A percentile compares a stretch with the other conserved stretches of the same genome.
phyloP scores from a whole-genome alignment of 2,329 filamentous ascomycete species.

The Purpureocillium takamizusanense region DNA sequence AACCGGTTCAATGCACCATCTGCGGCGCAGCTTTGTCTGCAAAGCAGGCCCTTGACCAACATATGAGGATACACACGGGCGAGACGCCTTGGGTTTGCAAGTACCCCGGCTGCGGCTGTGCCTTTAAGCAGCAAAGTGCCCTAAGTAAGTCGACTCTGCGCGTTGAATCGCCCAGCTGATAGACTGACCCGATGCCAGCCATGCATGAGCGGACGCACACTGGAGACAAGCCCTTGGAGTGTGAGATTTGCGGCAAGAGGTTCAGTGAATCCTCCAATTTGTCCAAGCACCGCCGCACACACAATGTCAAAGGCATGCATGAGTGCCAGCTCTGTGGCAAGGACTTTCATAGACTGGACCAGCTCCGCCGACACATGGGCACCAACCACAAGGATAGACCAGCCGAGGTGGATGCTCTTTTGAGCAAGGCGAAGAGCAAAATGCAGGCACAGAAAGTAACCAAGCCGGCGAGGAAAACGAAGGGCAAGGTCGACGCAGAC shows the following conservation, averaged over 20 bases:
- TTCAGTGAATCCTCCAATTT: slow-evolving; percentile 60
- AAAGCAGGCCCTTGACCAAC: slow-evolving; percentile 58
- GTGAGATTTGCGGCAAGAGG: slow-evolving; percentile 46
- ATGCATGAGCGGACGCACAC: slow-evolving; percentile 61
- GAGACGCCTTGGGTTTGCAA: slow-evolving; percentile 54
- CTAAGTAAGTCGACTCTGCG: slow-evolving; percentile 38
- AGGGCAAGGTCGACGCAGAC: background rate
- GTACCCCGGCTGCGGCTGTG: slow-evolving; percentile 39
- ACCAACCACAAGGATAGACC: slow-evolving; percentile 22
- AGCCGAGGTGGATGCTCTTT: slow-evolving; percentile 9
- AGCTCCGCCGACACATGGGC: slow-evolving; percentile 45
- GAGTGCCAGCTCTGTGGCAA: slow-evolving; percentile 45
- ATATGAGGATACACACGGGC: slow-evolving; percentile 57
- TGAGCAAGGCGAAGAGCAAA: slow-evolving; percentile 8
- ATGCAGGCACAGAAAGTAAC: slow-evolving; percentile 5
- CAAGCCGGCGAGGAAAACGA: slow-evolving; percentile 5
- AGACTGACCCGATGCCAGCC: slow-evolving; percentile 28
- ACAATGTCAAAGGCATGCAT: slow-evolving; percentile 42
- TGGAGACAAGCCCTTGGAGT: slow-evolving; percentile 52
- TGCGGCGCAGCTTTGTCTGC: slow-evolving; percentile 55
- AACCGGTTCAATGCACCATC: slow-evolving; percentile 46
- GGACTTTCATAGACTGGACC: slow-evolving; percentile 51
- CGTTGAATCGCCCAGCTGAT: background rate
- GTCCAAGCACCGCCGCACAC: slow-evolving; percentile 56
- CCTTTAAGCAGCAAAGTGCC: slow-evolving; percentile 59